Evolutionary conservation across 257 asterid species (phyloP), one percentile per base, ranked within the genome.

Genomic region (Parsonsia alboflavescens): DNA sequence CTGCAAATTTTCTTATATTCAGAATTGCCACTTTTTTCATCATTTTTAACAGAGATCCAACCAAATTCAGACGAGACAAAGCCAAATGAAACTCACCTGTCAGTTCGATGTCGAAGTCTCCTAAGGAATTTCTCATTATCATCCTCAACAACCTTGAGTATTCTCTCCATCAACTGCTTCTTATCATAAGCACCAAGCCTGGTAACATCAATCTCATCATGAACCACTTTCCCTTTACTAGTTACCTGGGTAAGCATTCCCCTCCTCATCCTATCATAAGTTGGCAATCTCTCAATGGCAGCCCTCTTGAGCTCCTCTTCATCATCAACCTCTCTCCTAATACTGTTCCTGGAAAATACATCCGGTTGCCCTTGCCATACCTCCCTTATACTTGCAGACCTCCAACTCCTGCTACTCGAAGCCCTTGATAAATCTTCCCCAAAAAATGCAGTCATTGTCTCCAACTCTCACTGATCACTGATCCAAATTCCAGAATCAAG

Each of bases 241-340:
- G 69, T 80, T 57, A 84, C 91, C 80, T 88, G 87, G 73, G 77
- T 82, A 77, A 91, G 82, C 88, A 91, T 78, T 45, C 96, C 96
- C 75, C 85, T 89, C 70, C 93, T 85, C 84, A 89, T 50, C 64
- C 97, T 79, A 52, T 91, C 90, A 67, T 87, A 89, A 42, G 97
- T 91, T 46, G 95, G 91, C 48, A 91, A 83, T 80, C 96, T 85
- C 85, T 91, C 96, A 44, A 91, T 87, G n/a, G 97, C 97, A 10
- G 97, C 97, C 97, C 96, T 88, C 44, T 71, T 78, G 9, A 91
- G 96, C 89, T 92, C 96, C 80, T 88, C 89, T 82, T 92, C 96
- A 46, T 92, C 97, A 41, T 88, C 93, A 82, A 36, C 78, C 80
- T 39, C 86, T 71, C 81, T 82, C 83, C 89, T 83, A 41, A 90